Percentiles rank a stretch among this genome's conserved stretches.
Evolutionary conservation across 805 yeast genomes (phyloP).

Genomic region (Ogataea henricii): DNA sequence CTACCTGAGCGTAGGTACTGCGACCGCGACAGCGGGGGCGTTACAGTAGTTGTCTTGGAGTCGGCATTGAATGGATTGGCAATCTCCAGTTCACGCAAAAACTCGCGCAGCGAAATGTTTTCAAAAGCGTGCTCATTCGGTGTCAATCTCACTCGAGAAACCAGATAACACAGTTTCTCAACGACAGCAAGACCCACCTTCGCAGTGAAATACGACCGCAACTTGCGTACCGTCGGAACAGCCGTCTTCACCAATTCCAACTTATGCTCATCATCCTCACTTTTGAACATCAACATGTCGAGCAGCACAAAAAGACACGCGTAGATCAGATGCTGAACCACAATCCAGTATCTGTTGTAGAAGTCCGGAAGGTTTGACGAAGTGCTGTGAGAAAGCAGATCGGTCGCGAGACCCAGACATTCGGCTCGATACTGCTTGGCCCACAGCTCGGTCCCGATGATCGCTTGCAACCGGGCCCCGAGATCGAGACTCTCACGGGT

Average conservation of each 20-base stretch:
- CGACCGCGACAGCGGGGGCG: slow-evolving; percentile 15
- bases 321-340: slow-evolving; percentile 29
- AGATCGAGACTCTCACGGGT: slow-evolving; percentile 27
- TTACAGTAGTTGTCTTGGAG: background rate
- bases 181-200: slow-evolving; percentile 30
- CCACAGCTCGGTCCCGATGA: slow-evolving; percentile 26
- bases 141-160: slow-evolving; percentile 20
- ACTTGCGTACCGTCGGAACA: slow-evolving; percentile 20
- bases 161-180: slow-evolving; percentile 27
- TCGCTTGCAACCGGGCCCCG: slow-evolving; percentile 24
- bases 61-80: slow-evolving; percentile 15
- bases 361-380: slow-evolving; percentile 18
- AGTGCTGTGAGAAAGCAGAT: slow-evolving; percentile 24
- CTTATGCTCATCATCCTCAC: slow-evolving; percentile 23
- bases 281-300: slow-evolving; percentile 29
- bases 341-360: slow-evolving; percentile 30
- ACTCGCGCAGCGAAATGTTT: slow-evolving; percentile 22
- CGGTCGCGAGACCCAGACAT: slow-evolving; percentile 22
- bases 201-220: slow-evolving; percentile 27
- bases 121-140: slow-evolving; percentile 17
- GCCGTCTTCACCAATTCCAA: slow-evolving; percentile 20
- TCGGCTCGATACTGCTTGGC: slow-evolving; percentile 19
- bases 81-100: slow-evolving; percentile 21
- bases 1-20: slow-evolving; percentile 22
- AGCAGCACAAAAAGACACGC: slow-evolving; percentile 28